phyloP scores from a whole-genome alignment of 805 yeast genomes.

The Yarrowia keelungensis region DNA sequence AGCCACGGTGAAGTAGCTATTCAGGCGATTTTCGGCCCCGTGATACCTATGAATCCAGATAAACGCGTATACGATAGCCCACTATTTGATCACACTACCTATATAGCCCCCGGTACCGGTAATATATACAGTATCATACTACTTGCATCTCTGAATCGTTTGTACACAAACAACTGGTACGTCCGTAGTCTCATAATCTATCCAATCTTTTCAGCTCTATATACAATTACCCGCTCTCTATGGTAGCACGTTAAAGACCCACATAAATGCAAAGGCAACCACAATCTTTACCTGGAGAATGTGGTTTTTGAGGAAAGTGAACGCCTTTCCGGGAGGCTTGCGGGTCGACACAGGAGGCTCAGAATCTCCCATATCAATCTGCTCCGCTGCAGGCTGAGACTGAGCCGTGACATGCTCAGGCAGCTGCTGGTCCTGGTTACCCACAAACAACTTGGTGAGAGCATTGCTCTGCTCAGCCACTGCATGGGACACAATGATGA shows the following conservation, averaged over 20 bases:
- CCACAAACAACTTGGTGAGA: constrained; percentile 15
- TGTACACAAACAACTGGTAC: too few relatives aligned
- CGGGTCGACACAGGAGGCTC: constrained; percentile 16
- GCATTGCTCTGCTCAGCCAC: constrained; percentile 23
- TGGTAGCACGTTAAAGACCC: constrained; percentile 27
- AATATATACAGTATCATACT: too few relatives aligned
- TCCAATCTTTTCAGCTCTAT: constrained; percentile 11
- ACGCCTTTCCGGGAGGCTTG: constrained; percentile 9
- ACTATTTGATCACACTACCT: too few relatives aligned
- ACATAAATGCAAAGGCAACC: constrained; percentile 13
- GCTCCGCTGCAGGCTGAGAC: not conserved
- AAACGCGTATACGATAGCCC: too few relatives aligned
- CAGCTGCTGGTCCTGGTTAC: constrained; percentile 23
- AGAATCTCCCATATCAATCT: constrained; percentile 8
- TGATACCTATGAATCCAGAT: too few relatives aligned
- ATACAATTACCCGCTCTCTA: constrained; percentile 1
- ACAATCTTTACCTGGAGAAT: constrained; percentile 14
- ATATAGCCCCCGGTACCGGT: too few relatives aligned
- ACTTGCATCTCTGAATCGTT: too few relatives aligned
- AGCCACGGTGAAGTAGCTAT: too few relatives aligned
- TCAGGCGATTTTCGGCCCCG: too few relatives aligned
- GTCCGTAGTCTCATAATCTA: not conserved
- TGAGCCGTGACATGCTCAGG: constrained; percentile 3
- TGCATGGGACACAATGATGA: constrained; percentile 16
- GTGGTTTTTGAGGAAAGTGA: constrained; percentile 14